Evolutionary conservation across 768 basidiomycete species (phyloP).

Genomic region (Psilocybe cyanescens): DNA sequence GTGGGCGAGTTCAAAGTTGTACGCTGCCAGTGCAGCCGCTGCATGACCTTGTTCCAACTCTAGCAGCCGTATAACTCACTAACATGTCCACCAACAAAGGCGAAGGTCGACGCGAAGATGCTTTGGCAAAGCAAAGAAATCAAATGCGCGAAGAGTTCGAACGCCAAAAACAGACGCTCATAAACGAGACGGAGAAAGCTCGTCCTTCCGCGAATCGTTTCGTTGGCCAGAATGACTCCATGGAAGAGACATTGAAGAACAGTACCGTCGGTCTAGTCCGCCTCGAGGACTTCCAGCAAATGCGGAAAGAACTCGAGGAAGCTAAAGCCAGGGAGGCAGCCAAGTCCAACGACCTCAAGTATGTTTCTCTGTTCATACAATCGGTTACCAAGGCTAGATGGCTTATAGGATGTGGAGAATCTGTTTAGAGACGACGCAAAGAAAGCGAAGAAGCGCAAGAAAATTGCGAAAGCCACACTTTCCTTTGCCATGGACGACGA

Average conservation of each 20-base stretch:
- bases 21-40: background rate
- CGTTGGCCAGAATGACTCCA: constrained; percentile 91
- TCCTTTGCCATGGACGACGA: constrained; percentile 92
- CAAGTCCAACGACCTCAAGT: constrained; percentile 83
- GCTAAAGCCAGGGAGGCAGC: constrained; percentile 90
- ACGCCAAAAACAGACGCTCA: constrained; percentile 78
- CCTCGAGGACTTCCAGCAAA: constrained; percentile 92
- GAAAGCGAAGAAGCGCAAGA: constrained; percentile 93
- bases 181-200: constrained; percentile 91
- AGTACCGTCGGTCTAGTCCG: constrained; percentile 90
- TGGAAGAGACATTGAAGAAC: constrained; percentile 92
- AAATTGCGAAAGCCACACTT: constrained; percentile 82
- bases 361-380: constrained; percentile 44
- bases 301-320: constrained; percentile 87
- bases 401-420: constrained; percentile 82
- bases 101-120: constrained; percentile 87
- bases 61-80: constrained; percentile 4
- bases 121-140: constrained; percentile 80
- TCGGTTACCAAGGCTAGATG: constrained; percentile 39
- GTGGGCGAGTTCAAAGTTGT: background rate
- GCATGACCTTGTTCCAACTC: background rate
- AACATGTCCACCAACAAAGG: constrained; percentile 76
- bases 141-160: constrained; percentile 83
- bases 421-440: constrained; percentile 86
- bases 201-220: constrained; percentile 88